A percentile compares a stretch with the other conserved stretches of the same genome.
phyloP scores from a whole-genome alignment of 1,284 basidiomycete species.

The Ganoderma lingzhi region DNA sequence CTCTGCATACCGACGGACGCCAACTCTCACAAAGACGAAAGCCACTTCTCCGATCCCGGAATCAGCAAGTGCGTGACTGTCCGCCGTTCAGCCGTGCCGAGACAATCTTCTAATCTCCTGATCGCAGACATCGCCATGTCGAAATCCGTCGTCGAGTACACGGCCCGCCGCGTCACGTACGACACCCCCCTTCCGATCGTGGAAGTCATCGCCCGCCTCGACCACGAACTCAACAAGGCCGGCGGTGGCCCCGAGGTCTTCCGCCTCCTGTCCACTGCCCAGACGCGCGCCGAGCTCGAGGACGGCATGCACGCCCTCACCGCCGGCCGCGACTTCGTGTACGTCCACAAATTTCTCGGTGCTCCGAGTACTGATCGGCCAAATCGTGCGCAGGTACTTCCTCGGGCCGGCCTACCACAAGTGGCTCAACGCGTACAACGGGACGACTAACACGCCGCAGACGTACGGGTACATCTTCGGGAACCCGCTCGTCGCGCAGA shows the following conservation, averaged over 20 bases:
- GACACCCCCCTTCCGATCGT: conserved; percentile 50
- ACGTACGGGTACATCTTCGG: conserved; percentile 57
- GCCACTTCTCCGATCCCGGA: background rate
- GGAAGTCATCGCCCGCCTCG: conserved; percentile 54
- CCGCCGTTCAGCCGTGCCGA: background rate
- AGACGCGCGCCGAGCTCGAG: conserved; percentile 50
- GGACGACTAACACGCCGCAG: conserved; percentile 37
- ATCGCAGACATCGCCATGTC: conserved; percentile 25
- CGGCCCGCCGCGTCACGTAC: conserved; percentile 53
- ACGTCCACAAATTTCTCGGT: conserved; percentile 26
- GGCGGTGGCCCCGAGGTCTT: conserved; percentile 42
- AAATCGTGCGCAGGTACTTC: conserved; percentile 50
- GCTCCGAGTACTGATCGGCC: no score
- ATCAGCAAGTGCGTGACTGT: background rate
- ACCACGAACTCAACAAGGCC: conserved; percentile 51
- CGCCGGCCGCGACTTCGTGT: conserved; percentile 56
- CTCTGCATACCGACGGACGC: background rate
- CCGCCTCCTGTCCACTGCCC: conserved; percentile 39
- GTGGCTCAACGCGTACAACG: conserved; percentile 50
- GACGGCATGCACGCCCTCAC: conserved; percentile 40
- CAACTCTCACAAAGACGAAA: background rate
- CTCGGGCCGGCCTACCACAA: conserved; percentile 47
- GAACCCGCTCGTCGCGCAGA: conserved; percentile 60
- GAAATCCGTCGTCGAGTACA: conserved; percentile 35
- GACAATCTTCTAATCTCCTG: background rate